Percentiles rank a stretch among this genome's conserved stretches.
Conservation (phyloP, 2,329 filamentous ascomycete genomes). For the Davidsoniella australis region DNA sequence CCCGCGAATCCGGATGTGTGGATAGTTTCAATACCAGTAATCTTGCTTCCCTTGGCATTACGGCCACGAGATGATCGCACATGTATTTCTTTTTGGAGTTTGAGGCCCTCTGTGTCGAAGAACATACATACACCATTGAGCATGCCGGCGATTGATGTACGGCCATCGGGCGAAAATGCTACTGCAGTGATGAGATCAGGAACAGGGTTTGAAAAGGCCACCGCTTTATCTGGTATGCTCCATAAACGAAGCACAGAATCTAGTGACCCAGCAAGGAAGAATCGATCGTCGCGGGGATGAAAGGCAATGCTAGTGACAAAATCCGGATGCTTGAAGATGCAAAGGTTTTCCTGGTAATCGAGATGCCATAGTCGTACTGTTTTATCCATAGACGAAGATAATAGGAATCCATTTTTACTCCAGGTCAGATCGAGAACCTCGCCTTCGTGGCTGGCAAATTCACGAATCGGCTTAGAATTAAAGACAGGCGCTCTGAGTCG, state of each 20-base stretch:
- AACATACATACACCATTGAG: conserved; percentile 75
- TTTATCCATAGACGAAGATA: conserved; percentile 97
- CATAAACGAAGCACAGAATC: conserved; percentile 79
- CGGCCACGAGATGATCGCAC: conserved; percentile 85
- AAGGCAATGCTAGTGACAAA: conserved; percentile 92
- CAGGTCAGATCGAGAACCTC: conserved; percentile 86
- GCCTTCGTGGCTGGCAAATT: conserved; percentile 69
- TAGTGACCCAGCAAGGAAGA: conserved; percentile 85
- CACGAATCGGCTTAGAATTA: conserved; percentile 54
- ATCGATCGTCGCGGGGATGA: conserved; percentile 85
- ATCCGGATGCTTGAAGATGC: conserved; percentile 86
- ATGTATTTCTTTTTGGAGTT: conserved; percentile 69
- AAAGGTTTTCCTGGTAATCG: conserved; percentile 68
- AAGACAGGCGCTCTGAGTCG: conserved; percentile 84
- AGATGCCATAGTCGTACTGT: conserved; percentile 90
- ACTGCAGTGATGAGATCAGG: conserved; percentile 88
- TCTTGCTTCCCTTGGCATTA: conserved; percentile 93
- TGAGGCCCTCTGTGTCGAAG: conserved; percentile 82
- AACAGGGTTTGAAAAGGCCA: conserved; percentile 62
- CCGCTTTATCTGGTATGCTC: conserved; percentile 93
- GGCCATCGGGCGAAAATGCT: conserved; percentile 82
- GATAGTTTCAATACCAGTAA: conserved; percentile 78
- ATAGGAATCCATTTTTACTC: conserved; percentile 97
- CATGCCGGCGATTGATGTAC: conserved; percentile 73
- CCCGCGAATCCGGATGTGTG: conserved; percentile 17